A percentile compares a stretch with the other conserved stretches of the same genome.
These are phyloP conservation scores for Pseudogymnoascus sp. DNA, from an alignment of 2,329 filamentous ascomycete species.

Conservation along the genomic window DNA sequence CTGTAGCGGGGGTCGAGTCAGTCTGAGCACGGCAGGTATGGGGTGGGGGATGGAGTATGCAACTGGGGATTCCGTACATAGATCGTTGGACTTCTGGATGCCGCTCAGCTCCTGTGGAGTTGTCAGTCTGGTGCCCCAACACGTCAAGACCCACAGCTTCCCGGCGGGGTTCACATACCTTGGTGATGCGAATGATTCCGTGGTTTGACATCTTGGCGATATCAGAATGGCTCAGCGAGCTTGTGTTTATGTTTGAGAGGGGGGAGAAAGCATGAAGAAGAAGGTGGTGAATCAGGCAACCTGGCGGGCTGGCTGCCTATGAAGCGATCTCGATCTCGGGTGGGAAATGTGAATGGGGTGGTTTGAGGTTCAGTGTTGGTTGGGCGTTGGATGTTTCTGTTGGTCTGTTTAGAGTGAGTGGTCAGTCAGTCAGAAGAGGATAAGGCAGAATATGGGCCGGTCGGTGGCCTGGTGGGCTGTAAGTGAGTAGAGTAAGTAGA, in stretches of 20 bases:
- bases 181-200: conserved; percentile 79
- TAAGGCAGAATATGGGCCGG: background rate
- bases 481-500: no score
- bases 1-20: conserved; percentile 34
- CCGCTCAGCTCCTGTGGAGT: conserved; percentile 66
- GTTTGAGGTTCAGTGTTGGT: background rate
- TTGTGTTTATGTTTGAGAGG: background rate
- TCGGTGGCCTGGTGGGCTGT: background rate
- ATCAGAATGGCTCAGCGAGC: conserved; percentile 9
- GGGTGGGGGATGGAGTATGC: background rate
- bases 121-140: conserved; percentile 28
- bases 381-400: background rate
- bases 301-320: background rate
- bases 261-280: background rate
- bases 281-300: background rate
- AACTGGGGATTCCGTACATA: conserved; percentile 52
- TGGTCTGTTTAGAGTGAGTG: background rate
- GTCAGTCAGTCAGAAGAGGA: background rate
- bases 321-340: background rate
- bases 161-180: conserved; percentile 42
- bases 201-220: conserved; percentile 61
- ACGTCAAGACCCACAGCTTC: background rate
- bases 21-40: background rate
- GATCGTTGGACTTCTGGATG: conserved; percentile 72
- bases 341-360: background rate